Base-by-base conservation (phyloP, 1,284 basidiomycete genomes). In the Pholiota adiposa region DNA sequence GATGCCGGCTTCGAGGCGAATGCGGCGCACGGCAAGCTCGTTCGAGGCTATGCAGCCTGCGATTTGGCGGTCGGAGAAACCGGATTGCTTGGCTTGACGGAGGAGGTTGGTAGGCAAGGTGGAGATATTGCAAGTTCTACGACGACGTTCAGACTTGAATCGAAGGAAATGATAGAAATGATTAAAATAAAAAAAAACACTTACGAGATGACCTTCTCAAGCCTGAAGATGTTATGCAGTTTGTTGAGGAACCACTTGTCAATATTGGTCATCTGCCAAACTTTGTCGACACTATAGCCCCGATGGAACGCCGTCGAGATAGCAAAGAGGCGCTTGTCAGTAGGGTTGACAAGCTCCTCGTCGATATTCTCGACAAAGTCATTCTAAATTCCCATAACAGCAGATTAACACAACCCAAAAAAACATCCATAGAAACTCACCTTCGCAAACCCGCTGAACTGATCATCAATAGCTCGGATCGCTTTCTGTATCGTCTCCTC, bases 401-500 rank as follows among this genome's bases (percentile, higher is more conserved):
- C 5, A 31, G 58, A 50, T 27, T 27, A 19, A 29, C 19, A 36
- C 56, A 12, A 16, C 7, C 12, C 6, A 16, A 31, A n/a, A 18
- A 46, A 54, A 21, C 38, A 41, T 27, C 40, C 6, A 43, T 11
- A 49, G 16, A 40, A 29, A 56, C 54, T 7, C 69, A 93, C 92
- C 83, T 93, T 89, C 6, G 92, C 88, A 76, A 99, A 99, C 4
- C 97, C 97, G 69, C 87, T 79, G 76, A 98, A 98, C 65, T 90
- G 89, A 72, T 97, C 96, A 73, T 99, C 97, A 70, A 99, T 97
- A 16, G 94, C 90, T 40, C 97, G 84, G 65, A 99, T 98, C 1
- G 97, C 97, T 79, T 98, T 98, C 75, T 99, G 97, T 63, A 98
- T 92, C 0, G 94, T 96, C 81, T 99, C 97, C 75, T 98, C 97